phyloP scores from a whole-genome alignment of 495 filamentous ascomycete species.

The Penicillium odoratum region DNA sequence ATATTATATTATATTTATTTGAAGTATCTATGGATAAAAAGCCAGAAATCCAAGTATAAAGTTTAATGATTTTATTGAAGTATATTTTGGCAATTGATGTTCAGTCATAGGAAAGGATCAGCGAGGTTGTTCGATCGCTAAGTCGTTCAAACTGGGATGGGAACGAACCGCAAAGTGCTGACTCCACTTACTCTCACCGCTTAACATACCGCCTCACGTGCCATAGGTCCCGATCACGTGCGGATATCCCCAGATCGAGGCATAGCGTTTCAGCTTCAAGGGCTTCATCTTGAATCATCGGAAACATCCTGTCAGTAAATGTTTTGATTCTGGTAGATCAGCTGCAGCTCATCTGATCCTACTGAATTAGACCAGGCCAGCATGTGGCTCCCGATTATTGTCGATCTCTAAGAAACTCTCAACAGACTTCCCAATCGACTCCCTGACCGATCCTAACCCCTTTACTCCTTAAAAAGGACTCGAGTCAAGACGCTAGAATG shows the following conservation, averaged over 20 bases:
- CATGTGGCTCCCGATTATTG: slow-evolving; percentile 14
- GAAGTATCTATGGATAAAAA: too few species aligned
- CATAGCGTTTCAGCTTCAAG: neutral
- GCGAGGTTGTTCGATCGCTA: too few species aligned
- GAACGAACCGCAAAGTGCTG: neutral
- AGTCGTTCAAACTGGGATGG: too few species aligned
- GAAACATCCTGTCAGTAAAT: neutral
- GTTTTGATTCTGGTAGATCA: neutral
- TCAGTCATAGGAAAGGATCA: too few species aligned
- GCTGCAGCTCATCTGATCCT: neutral
- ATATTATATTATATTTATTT: too few species aligned
- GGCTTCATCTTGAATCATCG: neutral
- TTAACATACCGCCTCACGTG: neutral
- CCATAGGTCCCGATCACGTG: neutral
- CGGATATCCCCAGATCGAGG: slow-evolving; percentile 1
- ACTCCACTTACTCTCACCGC: neutral
- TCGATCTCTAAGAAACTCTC: slow-evolving; percentile 9
- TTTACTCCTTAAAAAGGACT: neutral
- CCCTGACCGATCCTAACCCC: neutral
- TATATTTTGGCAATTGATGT: too few species aligned
- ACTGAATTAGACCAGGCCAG: slow-evolving; percentile 1
- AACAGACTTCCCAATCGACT: slow-evolving; percentile 2
- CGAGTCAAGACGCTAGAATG: slow-evolving; percentile 30
- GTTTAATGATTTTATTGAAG: too few species aligned
- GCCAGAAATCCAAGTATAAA: too few species aligned